A percentile compares a stretch with the other conserved stretches of the same genome.
phyloP scores from a whole-genome alignment of 768 basidiomycete genomes.

The Asterophora lycoperdoides region DNA sequence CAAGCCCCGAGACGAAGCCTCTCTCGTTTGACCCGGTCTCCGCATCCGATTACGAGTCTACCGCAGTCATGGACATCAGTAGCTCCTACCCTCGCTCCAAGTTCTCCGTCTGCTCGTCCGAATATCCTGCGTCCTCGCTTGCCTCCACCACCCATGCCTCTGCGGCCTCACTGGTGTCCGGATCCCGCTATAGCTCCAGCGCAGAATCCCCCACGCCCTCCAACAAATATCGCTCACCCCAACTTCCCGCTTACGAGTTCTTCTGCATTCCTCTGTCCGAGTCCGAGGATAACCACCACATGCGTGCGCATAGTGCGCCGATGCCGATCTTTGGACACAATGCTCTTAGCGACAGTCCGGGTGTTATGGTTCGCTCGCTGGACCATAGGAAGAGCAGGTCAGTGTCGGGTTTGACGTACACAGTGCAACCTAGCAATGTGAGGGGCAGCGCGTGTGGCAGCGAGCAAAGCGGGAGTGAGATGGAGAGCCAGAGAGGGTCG shows the following conservation, averaged over 20 bases:
- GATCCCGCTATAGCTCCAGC: too few relatives aligned
- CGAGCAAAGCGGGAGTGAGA: too few relatives aligned
- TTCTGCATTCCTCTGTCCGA: slow-evolving; percentile 11
- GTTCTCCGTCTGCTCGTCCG: slow-evolving; percentile 29
- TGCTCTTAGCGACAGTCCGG: not conserved
- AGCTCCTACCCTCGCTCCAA: slow-evolving; percentile 26
- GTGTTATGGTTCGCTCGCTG: slow-evolving; percentile 12
- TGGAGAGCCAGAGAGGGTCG: too few relatives aligned
- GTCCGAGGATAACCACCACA: slow-evolving; percentile 12
- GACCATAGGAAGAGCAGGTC: slow-evolving; percentile 24
- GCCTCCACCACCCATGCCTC: slow-evolving; percentile 8
- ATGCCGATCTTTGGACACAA: slow-evolving; percentile 17
- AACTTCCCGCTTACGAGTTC: slow-evolving; percentile 16
- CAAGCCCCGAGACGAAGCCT: not conserved
- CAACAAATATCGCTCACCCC: slow-evolving; percentile 1
- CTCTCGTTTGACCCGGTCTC: not conserved
- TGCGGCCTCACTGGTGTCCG: not conserved
- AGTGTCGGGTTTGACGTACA: slow-evolving; percentile 18
- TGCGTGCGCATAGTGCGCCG: slow-evolving; percentile 17
- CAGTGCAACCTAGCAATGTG: slow-evolving; percentile 8
- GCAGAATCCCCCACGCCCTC: not conserved
- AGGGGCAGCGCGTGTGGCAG: too few relatives aligned
- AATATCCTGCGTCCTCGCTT: slow-evolving; percentile 24
- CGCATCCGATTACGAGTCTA: not conserved
- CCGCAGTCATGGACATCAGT: slow-evolving; percentile 23